Evolutionary conservation across 805 yeast species (phyloP), one percentile per base, ranked within the genome.

Genomic region (Naumovozyma baii): DNA sequence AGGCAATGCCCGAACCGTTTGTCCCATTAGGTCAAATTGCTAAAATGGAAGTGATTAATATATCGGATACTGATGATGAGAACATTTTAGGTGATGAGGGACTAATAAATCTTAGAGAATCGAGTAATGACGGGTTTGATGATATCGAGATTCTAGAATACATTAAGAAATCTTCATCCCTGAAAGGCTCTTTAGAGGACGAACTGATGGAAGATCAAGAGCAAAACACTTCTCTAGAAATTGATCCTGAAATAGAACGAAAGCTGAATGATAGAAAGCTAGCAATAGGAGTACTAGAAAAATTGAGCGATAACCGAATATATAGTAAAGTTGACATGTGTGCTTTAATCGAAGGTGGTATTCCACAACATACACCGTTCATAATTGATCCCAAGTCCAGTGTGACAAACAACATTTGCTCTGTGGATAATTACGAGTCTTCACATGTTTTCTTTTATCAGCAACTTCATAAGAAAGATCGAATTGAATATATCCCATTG

Each of bases 321-420:
- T 46, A 46, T 33, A 33, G 38, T 4, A 48, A 43, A 25, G 18
- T 33, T 14, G 36, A 35, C 2, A 35, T 57, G 3, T 26, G 33
- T 12, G 39, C 42, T 10, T 28, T 55, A 29, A 46, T 57, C 3
- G 42, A 46, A 18, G 37, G 46, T 2, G 59, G 60, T 12, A 39
- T 59, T 9, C 44, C 47, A 7, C 29, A 33, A 9, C 59, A 56
- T 34, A 33, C 35, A 5, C 49, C 61, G 7, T 35, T 59, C 2
- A 32, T 20, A 14, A 40, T 33, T 4, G 41, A 46, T 34, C 34
- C 43, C 2, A 13, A 22, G 4, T 50, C 45, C 3, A 59, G 60
- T 39, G 49, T 45, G 12, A 53, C 62, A n/a, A 59, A 57, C 37
- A 39, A 57, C 39, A 50, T 59, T 8, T 57, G 61, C 37, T 51